These are phyloP conservation scores for Craterostigma plantagineum DNA, from an alignment of 257 asterid species.

Conservation along the genomic window DNA sequence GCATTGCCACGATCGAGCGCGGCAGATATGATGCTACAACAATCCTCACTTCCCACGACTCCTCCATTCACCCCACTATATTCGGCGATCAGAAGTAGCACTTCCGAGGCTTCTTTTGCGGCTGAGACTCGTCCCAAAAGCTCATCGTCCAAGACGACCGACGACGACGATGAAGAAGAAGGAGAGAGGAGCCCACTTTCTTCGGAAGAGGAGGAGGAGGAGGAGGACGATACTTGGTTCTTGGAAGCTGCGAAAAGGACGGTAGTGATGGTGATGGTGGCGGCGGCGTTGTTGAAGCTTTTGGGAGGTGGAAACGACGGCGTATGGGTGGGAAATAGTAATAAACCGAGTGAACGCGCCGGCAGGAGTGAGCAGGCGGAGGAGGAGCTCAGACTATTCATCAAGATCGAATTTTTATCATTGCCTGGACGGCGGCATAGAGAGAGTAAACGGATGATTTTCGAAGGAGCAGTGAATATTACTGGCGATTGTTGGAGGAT, in stretches of 20 bases:
- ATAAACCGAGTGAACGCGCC: no score
- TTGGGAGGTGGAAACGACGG: no score
- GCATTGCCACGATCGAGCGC: slow-evolving; percentile 81
- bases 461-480: no score
- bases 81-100: slow-evolving; percentile 27
- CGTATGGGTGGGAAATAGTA: no score
- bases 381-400: no score
- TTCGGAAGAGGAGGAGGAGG: slow-evolving; percentile 26
- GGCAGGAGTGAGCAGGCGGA: no score
- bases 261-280: background rate
- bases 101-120: slow-evolving; percentile 44
- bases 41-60: slow-evolving; percentile 28
- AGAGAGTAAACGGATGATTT: no score
- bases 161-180: slow-evolving; percentile 4
- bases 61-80: slow-evolving; percentile 26
- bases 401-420: no score
- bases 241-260: slow-evolving; percentile 9
- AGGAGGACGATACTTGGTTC: slow-evolving; percentile 15
- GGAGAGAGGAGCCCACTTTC: slow-evolving; percentile 9
- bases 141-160: slow-evolving; percentile 33
- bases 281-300: background rate
- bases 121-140: slow-evolving; percentile 31
- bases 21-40: slow-evolving; percentile 46
- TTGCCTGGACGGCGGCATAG: no score
- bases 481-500: no score